These are phyloP conservation scores for sweet orange (Citrus sinensis) DNA, from an alignment of 345 rosid genomes.

Conservation along the genomic window DVS_A1.0 CM039165.1:30822501-30823000, in stretches of 20 bases:
- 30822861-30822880: background rate
- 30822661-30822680: background rate
- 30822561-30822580: background rate
- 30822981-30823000: background rate
- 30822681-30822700: conserved; percentile 1
- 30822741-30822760: background rate
- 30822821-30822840: background rate
- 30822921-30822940: too few relatives aligned
- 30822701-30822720: background rate
- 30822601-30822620: conserved; percentile 1
- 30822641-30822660: background rate
- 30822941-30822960: background rate
- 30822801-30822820: background rate
- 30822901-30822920: too few relatives aligned
- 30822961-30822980: background rate
- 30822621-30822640: background rate
- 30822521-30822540: background rate
- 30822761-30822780: background rate
- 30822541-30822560: background rate
- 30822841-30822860: background rate
- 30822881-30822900: too few relatives aligned
- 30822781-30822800: background rate
- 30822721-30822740: background rate
- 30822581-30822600: background rate
- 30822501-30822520: background rate